Percentiles rank a stretch among this genome's conserved stretches.
Evolutionary conservation across 768 basidiomycete species (phyloP).

Genomic region (Rhizopogon vinicolor): DNA sequence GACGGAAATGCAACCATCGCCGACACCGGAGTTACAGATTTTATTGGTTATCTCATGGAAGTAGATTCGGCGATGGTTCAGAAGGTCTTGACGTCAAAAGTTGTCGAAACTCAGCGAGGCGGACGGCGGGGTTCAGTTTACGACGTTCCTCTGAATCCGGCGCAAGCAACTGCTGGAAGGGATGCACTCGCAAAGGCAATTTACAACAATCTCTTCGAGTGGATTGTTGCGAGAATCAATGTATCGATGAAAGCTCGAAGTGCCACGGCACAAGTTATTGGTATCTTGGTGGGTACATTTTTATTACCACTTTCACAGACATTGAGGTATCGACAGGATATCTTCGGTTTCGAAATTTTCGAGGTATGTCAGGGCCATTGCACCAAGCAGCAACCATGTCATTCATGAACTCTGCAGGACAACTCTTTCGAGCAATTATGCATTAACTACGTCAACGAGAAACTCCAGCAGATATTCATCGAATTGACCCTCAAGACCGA

Average conservation of each 20-base stretch:
- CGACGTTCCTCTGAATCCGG: slow-evolving; percentile 90
- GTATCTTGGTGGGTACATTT: slow-evolving; percentile 66
- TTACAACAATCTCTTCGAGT: slow-evolving; percentile 98
- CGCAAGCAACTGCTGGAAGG: slow-evolving; percentile 84
- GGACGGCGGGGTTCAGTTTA: slow-evolving; percentile 95
- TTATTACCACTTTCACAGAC: background rate
- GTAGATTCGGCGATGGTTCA: slow-evolving; percentile 73
- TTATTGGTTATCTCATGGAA: slow-evolving; percentile 93
- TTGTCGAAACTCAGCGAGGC: slow-evolving; percentile 91
- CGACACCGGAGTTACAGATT: slow-evolving; percentile 90
- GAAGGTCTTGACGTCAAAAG: slow-evolving; percentile 79
- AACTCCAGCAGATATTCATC: slow-evolving; percentile 98
- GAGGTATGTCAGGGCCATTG: slow-evolving; percentile 45
- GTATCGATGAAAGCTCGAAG: slow-evolving; percentile 90
- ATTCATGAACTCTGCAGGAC: slow-evolving; percentile 44
- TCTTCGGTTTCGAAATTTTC: slow-evolving; percentile 99
- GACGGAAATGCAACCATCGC: slow-evolving; percentile 81
- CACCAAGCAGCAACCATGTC: background rate
- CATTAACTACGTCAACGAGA: slow-evolving; percentile 99
- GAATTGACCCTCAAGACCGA: slow-evolving; percentile 98
- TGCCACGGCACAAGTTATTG: slow-evolving; percentile 76
- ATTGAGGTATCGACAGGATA: slow-evolving; percentile 53
- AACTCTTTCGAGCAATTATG: slow-evolving; percentile 97
- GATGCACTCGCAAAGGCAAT: slow-evolving; percentile 95
- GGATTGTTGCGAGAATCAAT: slow-evolving; percentile 97